Evolutionary conservation across 2,329 filamentous ascomycete genomes (phyloP).

Genomic region (Claviceps spartinae): DNA sequence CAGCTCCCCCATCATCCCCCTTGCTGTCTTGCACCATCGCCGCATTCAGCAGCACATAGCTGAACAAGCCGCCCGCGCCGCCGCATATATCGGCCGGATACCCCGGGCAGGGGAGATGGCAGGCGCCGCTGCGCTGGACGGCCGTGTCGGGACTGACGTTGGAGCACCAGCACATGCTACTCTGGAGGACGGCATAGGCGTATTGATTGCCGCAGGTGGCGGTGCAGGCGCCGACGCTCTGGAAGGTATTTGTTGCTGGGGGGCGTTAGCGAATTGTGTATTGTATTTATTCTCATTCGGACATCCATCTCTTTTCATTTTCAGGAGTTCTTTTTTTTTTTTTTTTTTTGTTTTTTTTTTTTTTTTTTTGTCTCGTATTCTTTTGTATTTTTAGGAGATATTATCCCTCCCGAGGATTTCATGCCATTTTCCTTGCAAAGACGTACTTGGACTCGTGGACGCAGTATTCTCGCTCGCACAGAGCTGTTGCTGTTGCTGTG

Average conservation of each 20-base stretch:
- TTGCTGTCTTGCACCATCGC: not conserved
- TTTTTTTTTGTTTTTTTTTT: not conserved
- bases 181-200: conserved; percentile 2
- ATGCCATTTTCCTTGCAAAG: too few species aligned
- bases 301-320: not conserved
- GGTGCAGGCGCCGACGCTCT: conserved; percentile 2
- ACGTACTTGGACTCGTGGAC: not conserved
- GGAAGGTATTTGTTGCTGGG: conserved; percentile 1
- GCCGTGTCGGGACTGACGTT: conserved; percentile 1
- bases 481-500: conserved; percentile 1
- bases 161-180: conserved; percentile 4
- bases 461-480: conserved; percentile 2
- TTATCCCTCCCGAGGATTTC: too few species aligned
- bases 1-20: not conserved
- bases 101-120: conserved; percentile 1
- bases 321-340: not conserved
- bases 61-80: not conserved
- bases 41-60: conserved; percentile 2
- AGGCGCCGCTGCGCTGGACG: not conserved
- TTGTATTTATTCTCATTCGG: not conserved
- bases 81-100: conserved; percentile 4
- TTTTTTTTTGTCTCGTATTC: not conserved
- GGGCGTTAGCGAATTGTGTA: not conserved
- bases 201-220: conserved; percentile 1
- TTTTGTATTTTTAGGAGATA: not conserved